Evolutionary conservation across 306 rosid species (phyloP).

Genomic region (Vigna reflexopilosa): DNA sequence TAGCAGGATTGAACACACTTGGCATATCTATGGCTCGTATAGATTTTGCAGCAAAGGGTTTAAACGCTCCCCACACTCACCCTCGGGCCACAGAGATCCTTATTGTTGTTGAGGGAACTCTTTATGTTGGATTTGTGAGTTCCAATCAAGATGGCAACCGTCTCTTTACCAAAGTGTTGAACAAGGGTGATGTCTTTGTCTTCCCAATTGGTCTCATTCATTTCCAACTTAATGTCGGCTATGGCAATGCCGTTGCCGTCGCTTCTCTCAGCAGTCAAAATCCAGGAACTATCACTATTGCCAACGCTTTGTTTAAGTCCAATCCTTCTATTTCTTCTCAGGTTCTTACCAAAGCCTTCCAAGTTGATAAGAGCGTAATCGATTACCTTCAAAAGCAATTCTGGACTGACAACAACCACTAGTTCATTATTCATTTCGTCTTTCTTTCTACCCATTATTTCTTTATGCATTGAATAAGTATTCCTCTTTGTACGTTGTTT

Average conservation of each 20-base stretch:
- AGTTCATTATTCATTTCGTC: too few species aligned
- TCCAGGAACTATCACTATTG: slow-evolving; percentile 26
- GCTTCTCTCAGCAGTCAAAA: slow-evolving; percentile 36
- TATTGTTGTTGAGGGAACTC: slow-evolving; percentile 44
- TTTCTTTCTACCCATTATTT: too few species aligned
- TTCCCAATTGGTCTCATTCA: slow-evolving; percentile 46
- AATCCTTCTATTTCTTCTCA: slow-evolving; percentile 43
- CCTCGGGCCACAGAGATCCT: slow-evolving; percentile 46
- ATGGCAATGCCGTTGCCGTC: slow-evolving; percentile 37
- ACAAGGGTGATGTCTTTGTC: slow-evolving; percentile 46
- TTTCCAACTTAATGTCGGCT: slow-evolving; percentile 43
- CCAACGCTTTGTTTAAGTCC: slow-evolving; percentile 44
- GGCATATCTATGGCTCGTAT: slow-evolving; percentile 32
- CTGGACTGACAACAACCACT: slow-evolving; percentile 16
- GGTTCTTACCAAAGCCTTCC: slow-evolving; percentile 46
- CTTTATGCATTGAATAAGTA: too few species aligned
- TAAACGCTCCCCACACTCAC: slow-evolving; percentile 44
- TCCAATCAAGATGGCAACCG: slow-evolving; percentile 28
- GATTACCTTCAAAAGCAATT: slow-evolving; percentile 38
- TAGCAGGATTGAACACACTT: slow-evolving; percentile 33
- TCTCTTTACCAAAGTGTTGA: slow-evolving; percentile 30
- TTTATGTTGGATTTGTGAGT: slow-evolving; percentile 44
- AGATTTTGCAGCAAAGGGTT: slow-evolving; percentile 30
- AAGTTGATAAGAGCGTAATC: slow-evolving; percentile 37
- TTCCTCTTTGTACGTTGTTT: too few species aligned